phyloP scores from a whole-genome alignment of 1,284 basidiomycete genomes.

The Sutorius eximius region DNA sequence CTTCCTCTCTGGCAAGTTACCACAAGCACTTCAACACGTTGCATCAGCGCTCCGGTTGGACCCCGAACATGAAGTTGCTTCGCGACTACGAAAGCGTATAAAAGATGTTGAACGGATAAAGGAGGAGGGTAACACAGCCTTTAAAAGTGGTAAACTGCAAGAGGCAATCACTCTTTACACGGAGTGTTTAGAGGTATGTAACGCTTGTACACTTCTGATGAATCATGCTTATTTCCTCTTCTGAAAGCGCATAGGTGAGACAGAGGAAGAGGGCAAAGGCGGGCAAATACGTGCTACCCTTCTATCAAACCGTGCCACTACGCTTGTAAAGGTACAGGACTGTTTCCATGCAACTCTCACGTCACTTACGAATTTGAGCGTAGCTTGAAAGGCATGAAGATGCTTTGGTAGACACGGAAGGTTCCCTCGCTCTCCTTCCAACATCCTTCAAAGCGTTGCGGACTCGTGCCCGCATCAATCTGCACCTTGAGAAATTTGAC shows the following conservation, averaged over 20 bases:
- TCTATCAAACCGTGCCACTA: constrained; percentile 82
- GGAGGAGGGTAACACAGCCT: constrained; percentile 80
- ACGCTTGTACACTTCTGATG: background rate
- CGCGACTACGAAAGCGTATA: constrained; percentile 70
- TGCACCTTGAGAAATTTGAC: constrained; percentile 77
- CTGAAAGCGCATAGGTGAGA: constrained; percentile 56
- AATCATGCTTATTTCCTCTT: background rate
- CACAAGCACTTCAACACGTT: constrained; percentile 72
- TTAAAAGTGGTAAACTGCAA: constrained; percentile 62
- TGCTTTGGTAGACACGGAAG: constrained; percentile 70
- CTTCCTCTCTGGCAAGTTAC: constrained; percentile 72
- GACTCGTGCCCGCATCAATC: constrained; percentile 77
- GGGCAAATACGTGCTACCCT: constrained; percentile 78
- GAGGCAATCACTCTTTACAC: constrained; percentile 72
- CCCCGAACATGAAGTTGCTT: constrained; percentile 73
- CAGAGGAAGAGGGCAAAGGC: constrained; percentile 67
- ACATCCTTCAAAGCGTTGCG: constrained; percentile 83
- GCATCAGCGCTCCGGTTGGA: constrained; percentile 76
- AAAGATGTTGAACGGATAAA: constrained; percentile 81
- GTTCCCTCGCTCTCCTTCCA: constrained; percentile 63
- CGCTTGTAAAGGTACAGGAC: constrained; percentile 64
- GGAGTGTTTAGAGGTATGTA: constrained; percentile 63
- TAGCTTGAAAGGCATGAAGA: constrained; percentile 66
- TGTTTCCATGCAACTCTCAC: background rate
- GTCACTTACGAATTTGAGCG: constrained; percentile 10